phyloP scores from a whole-genome alignment of 2,329 filamentous ascomycete genomes.

The Tolypocladium amazonense region DNA sequence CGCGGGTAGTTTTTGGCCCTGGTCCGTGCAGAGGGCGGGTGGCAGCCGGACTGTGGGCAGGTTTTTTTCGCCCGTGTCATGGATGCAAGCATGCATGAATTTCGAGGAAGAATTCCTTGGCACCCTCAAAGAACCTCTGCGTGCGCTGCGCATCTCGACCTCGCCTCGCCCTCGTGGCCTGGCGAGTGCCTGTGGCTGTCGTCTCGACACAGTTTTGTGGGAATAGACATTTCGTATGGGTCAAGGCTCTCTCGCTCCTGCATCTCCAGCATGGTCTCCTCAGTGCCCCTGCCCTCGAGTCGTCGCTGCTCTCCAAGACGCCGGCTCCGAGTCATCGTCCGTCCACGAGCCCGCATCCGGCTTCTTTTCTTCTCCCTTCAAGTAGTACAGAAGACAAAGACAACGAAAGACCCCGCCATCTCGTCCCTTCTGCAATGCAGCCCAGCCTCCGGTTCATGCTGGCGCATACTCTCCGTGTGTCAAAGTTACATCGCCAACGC shows the following conservation, averaged over 20 bases:
- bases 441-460: background rate
- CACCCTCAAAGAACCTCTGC: background rate
- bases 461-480: background rate
- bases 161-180: background rate
- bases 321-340: too few species aligned
- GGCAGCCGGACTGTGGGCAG: background rate
- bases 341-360: too few species aligned
- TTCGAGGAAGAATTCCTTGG: background rate
- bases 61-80: background rate
- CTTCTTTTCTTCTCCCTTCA: too few species aligned
- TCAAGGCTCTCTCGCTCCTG: too few species aligned
- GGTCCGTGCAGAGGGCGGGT: background rate
- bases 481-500: background rate
- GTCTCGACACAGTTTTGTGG: too few species aligned
- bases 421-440: background rate
- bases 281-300: too few species aligned
- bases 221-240: too few species aligned
- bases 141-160: background rate
- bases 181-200: background rate
- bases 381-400: too few species aligned
- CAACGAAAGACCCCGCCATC: too few species aligned
- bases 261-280: too few species aligned
- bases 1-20: background rate
- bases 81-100: too few species aligned
- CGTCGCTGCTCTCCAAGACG: too few species aligned